Evolutionary conservation across 129 eudicot species (phyloP).

Genomic region (Flaveria brownii): DNA sequence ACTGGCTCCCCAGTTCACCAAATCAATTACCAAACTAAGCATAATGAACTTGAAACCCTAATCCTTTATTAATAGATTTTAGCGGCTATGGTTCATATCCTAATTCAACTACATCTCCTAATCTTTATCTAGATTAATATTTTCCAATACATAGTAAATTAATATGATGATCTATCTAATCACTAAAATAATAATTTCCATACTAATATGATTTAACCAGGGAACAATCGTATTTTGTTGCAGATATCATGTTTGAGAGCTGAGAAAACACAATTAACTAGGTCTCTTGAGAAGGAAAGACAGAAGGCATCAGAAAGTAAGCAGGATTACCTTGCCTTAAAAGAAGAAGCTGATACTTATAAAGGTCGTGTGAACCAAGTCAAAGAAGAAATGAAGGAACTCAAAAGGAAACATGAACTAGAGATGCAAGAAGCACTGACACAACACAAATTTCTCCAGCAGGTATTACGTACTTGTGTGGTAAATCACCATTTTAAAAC

Average conservation of each 20-base stretch:
- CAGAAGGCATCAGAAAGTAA: slow-evolving; percentile 79
- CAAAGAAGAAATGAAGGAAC: slow-evolving; percentile 68
- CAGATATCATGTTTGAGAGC: slow-evolving; percentile 91
- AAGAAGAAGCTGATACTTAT: slow-evolving; percentile 89
- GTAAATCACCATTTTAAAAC: not conserved
- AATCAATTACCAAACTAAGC: no score
- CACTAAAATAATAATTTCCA: slow-evolving; percentile 9
- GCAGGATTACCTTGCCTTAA: slow-evolving; percentile 76
- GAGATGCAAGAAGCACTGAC: slow-evolving; percentile 74
- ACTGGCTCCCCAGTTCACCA: no score
- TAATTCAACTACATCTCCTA: not conserved
- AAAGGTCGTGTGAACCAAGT: slow-evolving; percentile 70
- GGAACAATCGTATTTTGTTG: slow-evolving; percentile 24
- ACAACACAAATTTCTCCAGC: slow-evolving; percentile 79
- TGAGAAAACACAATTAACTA: slow-evolving; percentile 79
- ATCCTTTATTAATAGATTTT: no score
- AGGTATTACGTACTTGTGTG: slow-evolving; percentile 51
- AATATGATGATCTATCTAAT: no score
- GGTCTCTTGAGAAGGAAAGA: slow-evolving; percentile 92
- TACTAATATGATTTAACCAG: no score
- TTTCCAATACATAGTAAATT: no score
- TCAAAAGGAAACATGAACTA: slow-evolving; percentile 70
- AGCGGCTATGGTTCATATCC: no score
- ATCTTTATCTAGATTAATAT: not conserved
- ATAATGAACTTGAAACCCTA: no score